These are phyloP conservation scores for Pestalotiopsis sp. DNA, from an alignment of 2,329 filamentous ascomycete species.

Conservation along the genomic window DNA sequence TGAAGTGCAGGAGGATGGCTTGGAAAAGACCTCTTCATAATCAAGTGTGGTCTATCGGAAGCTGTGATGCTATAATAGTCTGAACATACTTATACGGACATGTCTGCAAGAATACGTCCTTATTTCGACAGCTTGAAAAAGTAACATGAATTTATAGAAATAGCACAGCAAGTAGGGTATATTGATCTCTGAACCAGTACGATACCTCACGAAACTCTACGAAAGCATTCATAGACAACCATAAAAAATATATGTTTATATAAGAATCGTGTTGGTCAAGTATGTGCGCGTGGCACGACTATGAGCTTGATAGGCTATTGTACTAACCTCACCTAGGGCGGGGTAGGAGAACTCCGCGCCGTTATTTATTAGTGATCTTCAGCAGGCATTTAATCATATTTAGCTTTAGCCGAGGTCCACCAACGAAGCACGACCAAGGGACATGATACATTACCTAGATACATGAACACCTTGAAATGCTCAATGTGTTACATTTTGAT, in stretches of 20 bases:
- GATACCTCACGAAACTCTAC: not conserved
- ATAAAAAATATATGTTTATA: not conserved
- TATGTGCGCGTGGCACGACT: not conserved
- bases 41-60: not conserved
- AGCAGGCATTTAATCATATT: not conserved
- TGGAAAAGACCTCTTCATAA: not conserved
- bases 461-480: not conserved
- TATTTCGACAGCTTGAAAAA: no score
- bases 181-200: not conserved
- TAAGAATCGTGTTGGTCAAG: not conserved
- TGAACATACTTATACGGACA: no score
- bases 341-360: not conserved
- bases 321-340: not conserved
- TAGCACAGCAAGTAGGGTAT: not conserved
- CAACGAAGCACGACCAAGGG: not conserved
- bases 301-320: not conserved
- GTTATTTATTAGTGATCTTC: not conserved
- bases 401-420: not conserved
- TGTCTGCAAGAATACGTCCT: no score
- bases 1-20: conserved; percentile 5
- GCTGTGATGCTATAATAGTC: not conserved
- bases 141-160: no score
- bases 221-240: not conserved
- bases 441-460: not conserved
- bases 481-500: not conserved